Evolutionary conservation across 352 stramenopile species (phyloP), one percentile per base, ranked within the genome.

Genomic region (Phytophthora foliorum): DNA sequence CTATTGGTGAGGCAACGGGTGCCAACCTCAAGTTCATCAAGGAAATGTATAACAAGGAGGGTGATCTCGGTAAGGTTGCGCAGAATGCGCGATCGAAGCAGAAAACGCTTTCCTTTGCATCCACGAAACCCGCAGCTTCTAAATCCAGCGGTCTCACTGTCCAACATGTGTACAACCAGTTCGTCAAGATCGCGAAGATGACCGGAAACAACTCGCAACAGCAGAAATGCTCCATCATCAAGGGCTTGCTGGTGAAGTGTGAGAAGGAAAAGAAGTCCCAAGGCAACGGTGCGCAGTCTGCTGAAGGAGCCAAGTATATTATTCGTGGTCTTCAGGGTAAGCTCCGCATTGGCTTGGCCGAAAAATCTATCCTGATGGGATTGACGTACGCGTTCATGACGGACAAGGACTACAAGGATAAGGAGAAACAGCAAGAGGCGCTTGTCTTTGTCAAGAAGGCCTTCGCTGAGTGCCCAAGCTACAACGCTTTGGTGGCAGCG

Each of bases 261-360:
- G 84, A 95, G 59, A 96, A 94, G 62, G 81, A 92, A 62, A 89
- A 86, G 49, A 94, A 90, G 51, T 66, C 67, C 0, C 56, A 77
- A 54, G 54, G 59, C 59, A 78, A 91, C 44, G 81, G 77, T 6
- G 62, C 76, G 5, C 94, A 99, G 71, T 75, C 77, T n/a, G 85
- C 84, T 1, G 85, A 91, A 59, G 86, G 74, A 7, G 91, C 97
- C 45, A 99, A 99, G 79, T 99, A 98, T 84, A 98, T 99, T 42
- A 98, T 99, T 44, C 94, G 98, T 29, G 96, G 97, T 14, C 86
- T 99, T 3, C 88, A 99, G 78, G 98, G 98, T 31, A 99, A 99
- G 68, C 88, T 99, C 34, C 89, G 98, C 29, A 99, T 99, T 73
- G 98, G 98, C 5, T 75, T 99, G 22, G 97, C 98, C 0, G 94